Evolutionary conservation across 345 rosid genomes (phyloP).

Genomic region (Corymbia maculata): DNA sequence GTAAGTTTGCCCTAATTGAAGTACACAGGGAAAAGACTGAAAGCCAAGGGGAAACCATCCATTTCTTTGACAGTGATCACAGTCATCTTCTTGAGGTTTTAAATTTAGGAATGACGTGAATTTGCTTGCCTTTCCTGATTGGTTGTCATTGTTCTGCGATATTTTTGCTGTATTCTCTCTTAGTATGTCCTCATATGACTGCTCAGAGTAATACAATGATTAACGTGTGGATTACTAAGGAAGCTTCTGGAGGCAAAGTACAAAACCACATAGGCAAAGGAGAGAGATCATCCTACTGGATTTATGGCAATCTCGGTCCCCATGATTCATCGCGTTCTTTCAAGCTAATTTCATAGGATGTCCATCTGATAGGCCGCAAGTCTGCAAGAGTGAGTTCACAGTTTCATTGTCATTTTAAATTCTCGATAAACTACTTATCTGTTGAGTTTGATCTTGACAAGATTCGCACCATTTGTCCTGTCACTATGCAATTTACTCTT

Average conservation of each 20-base stretch:
- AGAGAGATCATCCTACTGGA: background rate
- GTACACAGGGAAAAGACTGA: background rate
- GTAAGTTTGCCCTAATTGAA: background rate
- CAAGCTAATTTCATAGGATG: background rate
- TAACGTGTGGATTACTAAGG: background rate
- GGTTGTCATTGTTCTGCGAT: background rate
- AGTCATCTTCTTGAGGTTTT: background rate
- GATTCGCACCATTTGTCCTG: background rate
- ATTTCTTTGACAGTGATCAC: background rate
- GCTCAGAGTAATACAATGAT: background rate
- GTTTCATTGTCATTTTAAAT: background rate
- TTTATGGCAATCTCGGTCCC: background rate
- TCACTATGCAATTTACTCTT: background rate
- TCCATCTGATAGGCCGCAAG: background rate
- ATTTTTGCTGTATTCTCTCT: background rate
- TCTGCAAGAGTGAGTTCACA: background rate
- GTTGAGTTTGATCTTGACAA: background rate
- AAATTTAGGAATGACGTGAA: too few species aligned
- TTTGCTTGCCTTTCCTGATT: background rate
- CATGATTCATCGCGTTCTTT: background rate
- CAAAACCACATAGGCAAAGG: background rate
- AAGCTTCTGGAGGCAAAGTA: background rate
- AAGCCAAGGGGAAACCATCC: background rate
- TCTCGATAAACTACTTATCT: background rate
- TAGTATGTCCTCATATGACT: background rate